Percentiles rank a stretch among this genome's conserved stretches.
Evolutionary conservation across 768 basidiomycete species (phyloP).

Genomic region (Tricholoma sp.): DNA sequence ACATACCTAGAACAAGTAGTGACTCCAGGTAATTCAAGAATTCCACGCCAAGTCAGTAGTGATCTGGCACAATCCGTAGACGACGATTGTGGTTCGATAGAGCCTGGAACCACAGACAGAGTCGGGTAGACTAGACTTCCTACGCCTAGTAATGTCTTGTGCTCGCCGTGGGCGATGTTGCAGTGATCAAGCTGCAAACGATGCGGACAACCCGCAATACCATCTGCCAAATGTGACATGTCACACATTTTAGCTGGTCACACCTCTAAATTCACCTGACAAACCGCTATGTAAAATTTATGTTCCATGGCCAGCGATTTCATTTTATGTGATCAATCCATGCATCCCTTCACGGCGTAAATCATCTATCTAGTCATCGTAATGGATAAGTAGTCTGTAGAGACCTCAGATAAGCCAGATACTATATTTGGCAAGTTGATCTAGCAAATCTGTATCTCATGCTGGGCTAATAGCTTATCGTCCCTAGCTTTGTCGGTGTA

Average conservation of each 20-base stretch:
- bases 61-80: slow-evolving; percentile 10
- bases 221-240: neutral
- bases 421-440: too few species aligned
- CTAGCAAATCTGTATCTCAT: too few species aligned
- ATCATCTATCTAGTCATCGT: too few species aligned
- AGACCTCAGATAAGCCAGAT: too few species aligned
- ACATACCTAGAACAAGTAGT: slow-evolving; percentile 5
- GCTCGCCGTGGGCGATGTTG: neutral
- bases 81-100: slow-evolving; percentile 12
- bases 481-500: too few species aligned
- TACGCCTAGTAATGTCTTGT: neutral
- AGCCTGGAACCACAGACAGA: slow-evolving; percentile 5
- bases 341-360: too few species aligned
- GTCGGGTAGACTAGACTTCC: slow-evolving; percentile 9
- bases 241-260: neutral
- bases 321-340: too few species aligned
- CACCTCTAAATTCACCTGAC: too few species aligned
- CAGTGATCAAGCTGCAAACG: neutral
- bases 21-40: slow-evolving; percentile 1
- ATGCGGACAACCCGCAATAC: neutral
- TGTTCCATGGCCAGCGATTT: too few species aligned
- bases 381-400: too few species aligned
- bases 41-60: slow-evolving; percentile 7
- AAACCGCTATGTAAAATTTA: too few species aligned
- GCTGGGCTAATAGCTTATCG: too few species aligned